Percentiles rank a stretch among this genome's conserved stretches.
Conservation (phyloP, 768 basidiomycete species). For the Termitomyces sp. region DNA sequence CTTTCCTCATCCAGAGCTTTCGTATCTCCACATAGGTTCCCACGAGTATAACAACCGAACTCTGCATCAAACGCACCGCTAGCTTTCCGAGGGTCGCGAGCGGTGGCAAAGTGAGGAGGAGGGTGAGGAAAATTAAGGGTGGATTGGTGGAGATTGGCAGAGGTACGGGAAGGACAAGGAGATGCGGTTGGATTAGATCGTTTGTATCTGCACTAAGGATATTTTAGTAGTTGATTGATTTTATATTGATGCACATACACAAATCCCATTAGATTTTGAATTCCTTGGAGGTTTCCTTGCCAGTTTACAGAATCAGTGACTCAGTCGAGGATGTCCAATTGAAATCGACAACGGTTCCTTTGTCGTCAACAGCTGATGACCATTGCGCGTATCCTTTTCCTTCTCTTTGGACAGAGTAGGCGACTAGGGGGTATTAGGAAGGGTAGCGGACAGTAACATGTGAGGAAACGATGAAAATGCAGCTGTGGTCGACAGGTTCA, state of each 20-base stretch:
- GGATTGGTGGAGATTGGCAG: conserved; percentile 44
- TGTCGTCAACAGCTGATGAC: conserved; percentile 44
- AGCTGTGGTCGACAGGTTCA: conserved; percentile 20
- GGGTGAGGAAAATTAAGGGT: conserved; percentile 45
- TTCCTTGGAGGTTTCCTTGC: conserved; percentile 84
- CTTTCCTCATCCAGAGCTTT: background rate
- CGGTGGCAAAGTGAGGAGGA: conserved; percentile 46
- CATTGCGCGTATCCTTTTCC: conserved; percentile 16
- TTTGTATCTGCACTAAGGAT: conserved; percentile 57
- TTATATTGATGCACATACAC: no score
- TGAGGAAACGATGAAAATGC: conserved; percentile 37
- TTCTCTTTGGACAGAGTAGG: conserved; percentile 5
- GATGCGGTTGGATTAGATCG: conserved; percentile 48
- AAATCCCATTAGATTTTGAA: conserved; percentile 89
- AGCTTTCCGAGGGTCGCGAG: conserved; percentile 22
- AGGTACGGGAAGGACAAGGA: conserved; percentile 28
- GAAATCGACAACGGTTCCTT: conserved; percentile 74
- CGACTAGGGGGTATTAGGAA: conserved; percentile 15
- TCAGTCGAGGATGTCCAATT: no score
- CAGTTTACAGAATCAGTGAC: conserved; percentile 70
- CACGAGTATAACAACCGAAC: background rate
- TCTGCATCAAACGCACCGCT: background rate
- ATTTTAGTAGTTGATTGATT: background rate
- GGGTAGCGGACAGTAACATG: conserved; percentile 30
- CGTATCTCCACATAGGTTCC: background rate